Evolutionary conservation across 1,139 yeast genomes (phyloP).

Genomic region (Pichia sp.): DNA sequence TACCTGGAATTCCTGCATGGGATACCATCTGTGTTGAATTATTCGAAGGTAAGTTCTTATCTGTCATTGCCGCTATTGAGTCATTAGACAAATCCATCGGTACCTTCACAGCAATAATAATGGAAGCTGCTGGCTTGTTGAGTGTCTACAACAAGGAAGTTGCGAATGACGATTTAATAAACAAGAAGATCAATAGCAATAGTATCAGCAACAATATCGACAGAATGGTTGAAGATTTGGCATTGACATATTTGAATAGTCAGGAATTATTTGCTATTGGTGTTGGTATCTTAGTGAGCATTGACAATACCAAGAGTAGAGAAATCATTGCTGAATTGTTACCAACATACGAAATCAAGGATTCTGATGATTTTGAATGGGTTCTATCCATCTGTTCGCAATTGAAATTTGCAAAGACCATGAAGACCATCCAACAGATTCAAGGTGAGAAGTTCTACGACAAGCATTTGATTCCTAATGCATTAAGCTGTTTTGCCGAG

Average conservation of each 20-base stretch:
- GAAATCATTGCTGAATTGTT: constrained; percentile 57
- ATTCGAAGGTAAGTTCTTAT: constrained; percentile 55
- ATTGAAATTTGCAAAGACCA: constrained; percentile 50
- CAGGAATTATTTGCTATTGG: constrained; percentile 65
- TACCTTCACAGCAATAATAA: constrained; percentile 59
- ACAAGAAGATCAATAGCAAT: constrained; percentile 18
- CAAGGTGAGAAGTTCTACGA: constrained; percentile 30
- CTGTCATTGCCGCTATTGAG: constrained; percentile 61
- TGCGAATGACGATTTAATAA: constrained; percentile 3
- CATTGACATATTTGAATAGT: constrained; percentile 49
- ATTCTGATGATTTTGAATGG: constrained; percentile 83
- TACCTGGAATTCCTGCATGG: constrained; percentile 39
- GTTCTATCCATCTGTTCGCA: constrained; percentile 57
- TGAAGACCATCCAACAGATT: constrained; percentile 39
- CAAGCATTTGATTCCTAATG: constrained; percentile 51
- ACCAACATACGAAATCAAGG: constrained; percentile 58
- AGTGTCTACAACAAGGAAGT: constrained; percentile 37
- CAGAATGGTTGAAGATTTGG: constrained; percentile 59
- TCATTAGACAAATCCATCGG: constrained; percentile 66
- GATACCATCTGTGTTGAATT: constrained; percentile 62
- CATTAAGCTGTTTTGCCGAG: constrained; percentile 64
- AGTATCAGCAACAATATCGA: constrained; percentile 51
- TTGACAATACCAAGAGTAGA: constrained; percentile 41
- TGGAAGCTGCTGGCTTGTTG: constrained; percentile 64
- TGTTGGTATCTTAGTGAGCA: constrained; percentile 49